These are phyloP conservation scores for Mycogone perniciosa DNA, from an alignment of 2,329 filamentous ascomycete species.

Conservation along the genomic window DNA sequence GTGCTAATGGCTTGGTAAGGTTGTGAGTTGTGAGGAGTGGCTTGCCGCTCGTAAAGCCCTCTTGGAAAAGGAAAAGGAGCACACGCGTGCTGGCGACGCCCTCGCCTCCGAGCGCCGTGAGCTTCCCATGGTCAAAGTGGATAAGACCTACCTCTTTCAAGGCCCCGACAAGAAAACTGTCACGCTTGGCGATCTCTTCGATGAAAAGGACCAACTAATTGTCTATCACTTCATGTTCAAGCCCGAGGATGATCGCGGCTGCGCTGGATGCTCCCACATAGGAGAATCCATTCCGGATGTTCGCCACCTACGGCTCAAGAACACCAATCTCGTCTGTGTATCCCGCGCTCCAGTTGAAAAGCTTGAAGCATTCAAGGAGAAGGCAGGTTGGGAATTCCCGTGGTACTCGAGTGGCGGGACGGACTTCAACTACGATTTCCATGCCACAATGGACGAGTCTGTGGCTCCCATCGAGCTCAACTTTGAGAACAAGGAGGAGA, in stretches of 20 bases:
- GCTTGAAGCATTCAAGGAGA: constrained; percentile 30
- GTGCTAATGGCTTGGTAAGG: constrained; percentile 13
- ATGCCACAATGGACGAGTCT: constrained; percentile 27
- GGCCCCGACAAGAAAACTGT: constrained; percentile 20
- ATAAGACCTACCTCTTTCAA: constrained; percentile 31
- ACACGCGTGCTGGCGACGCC: constrained; percentile 22
- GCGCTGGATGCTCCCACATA: constrained; percentile 32
- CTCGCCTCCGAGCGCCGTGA: constrained; percentile 26
- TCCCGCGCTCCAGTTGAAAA: constrained; percentile 33
- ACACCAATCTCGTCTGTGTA: constrained; percentile 33
- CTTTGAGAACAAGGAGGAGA: constrained; percentile 21
- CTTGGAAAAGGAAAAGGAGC: constrained; percentile 30
- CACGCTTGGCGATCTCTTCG: constrained; percentile 27
- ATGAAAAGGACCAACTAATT: constrained; percentile 30
- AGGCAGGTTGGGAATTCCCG: constrained; percentile 35
- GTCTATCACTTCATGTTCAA: constrained; percentile 43
- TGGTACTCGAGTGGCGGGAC: constrained; percentile 32
- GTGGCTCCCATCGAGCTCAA: constrained; percentile 23
- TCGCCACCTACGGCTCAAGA: constrained; percentile 30
- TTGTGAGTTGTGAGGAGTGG: constrained; percentile 30
- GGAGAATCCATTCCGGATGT: constrained; percentile 34
- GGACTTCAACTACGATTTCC: constrained; percentile 36
- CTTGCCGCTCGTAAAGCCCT: constrained; percentile 27
- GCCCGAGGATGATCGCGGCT: constrained; percentile 28
- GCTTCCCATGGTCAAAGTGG: constrained; percentile 35